Conservation (phyloP, 352 stramenopile species). For the Bremia lactucae region DNA sequence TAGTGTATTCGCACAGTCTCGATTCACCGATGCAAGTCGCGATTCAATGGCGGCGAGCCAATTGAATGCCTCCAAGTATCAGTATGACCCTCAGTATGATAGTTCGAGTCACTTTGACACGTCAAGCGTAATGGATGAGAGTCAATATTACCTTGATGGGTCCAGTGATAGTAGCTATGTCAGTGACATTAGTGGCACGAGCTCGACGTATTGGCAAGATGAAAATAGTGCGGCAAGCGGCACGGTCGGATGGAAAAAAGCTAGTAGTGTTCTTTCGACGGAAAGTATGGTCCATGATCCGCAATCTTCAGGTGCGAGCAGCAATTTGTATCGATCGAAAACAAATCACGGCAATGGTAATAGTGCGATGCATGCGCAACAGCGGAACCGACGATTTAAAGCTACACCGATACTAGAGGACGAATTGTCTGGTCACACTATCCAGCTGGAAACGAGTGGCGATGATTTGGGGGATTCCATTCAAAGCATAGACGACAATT, state of each 20-base stretch:
- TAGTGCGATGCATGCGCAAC: constrained; percentile 23
- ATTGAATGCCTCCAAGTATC: constrained; percentile 11
- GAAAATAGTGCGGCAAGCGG: constrained; percentile 20
- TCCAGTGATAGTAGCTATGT: constrained; percentile 18
- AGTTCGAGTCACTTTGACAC: constrained; percentile 14
- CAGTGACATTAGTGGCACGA: constrained; percentile 26
- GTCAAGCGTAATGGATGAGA: constrained; percentile 22
- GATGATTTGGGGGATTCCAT: constrained; percentile 7
- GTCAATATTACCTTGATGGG: constrained; percentile 21
- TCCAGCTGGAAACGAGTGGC: constrained; percentile 8
- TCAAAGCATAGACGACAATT: constrained; percentile 4
- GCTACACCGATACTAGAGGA: constrained; percentile 26
- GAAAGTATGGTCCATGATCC: constrained; percentile 21
- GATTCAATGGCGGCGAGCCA: constrained; percentile 23
- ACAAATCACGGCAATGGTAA: constrained; percentile 15
- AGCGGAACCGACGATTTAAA: constrained; percentile 34
- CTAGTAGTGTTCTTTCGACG: constrained; percentile 11
- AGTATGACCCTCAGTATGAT: constrained; percentile 19
- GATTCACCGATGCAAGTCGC: constrained; percentile 36
- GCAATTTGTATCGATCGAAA: constrained; percentile 28
- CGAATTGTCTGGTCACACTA: constrained; percentile 11
- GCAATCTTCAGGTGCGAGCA: constrained; percentile 14
- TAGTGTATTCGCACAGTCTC: constrained; percentile 44
- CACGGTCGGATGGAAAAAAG: constrained; percentile 14
- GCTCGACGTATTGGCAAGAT: constrained; percentile 22